These are phyloP conservation scores for Kodamaea ohmeri DNA, from an alignment of 1,139 yeast species.

Conservation along the genomic window DNA sequence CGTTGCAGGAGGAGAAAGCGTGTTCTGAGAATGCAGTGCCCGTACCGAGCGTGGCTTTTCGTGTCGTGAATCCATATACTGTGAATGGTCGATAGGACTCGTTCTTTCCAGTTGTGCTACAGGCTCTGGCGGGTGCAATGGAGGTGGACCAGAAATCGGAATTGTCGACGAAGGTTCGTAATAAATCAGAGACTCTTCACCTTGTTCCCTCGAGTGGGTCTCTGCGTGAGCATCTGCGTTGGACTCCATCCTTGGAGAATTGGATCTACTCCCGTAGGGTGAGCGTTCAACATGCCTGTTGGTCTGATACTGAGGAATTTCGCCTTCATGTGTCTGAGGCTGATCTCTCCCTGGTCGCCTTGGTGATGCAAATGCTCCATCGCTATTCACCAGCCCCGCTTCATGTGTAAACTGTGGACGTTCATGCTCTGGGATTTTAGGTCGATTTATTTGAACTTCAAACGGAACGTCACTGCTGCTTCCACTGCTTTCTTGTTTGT, in stretches of 20 bases:
- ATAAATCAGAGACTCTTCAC: no score
- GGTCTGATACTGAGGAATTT: no score
- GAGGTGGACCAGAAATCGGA: constrained; percentile 2
- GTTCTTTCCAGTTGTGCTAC: neutral
- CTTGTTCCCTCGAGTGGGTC: no score
- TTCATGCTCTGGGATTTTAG: neutral
- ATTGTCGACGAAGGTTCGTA: no score
- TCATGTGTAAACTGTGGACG: constrained; percentile 1
- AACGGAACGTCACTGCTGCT: constrained; percentile 8
- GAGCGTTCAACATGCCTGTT: no score
- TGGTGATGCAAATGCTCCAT: constrained; percentile 8
- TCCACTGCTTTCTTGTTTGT: constrained; percentile 7
- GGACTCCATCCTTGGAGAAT: no score
- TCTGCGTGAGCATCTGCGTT: no score
- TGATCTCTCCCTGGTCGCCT: neutral
- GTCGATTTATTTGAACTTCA: neutral
- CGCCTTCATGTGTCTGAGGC: neutral
- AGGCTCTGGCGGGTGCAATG: constrained; percentile 5
- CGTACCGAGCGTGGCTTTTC: constrained; percentile 15
- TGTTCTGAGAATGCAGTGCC: constrained; percentile 8
- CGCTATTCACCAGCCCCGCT: constrained; percentile 5
- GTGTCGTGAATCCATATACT: constrained; percentile 17
- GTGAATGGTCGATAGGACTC: constrained; percentile 1
- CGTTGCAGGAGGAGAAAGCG: constrained; percentile 9
- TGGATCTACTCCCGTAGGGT: no score